Evolutionary conservation across 345 rosid genomes (phyloP).

Genomic region (Barbarea vulgaris): DNA sequence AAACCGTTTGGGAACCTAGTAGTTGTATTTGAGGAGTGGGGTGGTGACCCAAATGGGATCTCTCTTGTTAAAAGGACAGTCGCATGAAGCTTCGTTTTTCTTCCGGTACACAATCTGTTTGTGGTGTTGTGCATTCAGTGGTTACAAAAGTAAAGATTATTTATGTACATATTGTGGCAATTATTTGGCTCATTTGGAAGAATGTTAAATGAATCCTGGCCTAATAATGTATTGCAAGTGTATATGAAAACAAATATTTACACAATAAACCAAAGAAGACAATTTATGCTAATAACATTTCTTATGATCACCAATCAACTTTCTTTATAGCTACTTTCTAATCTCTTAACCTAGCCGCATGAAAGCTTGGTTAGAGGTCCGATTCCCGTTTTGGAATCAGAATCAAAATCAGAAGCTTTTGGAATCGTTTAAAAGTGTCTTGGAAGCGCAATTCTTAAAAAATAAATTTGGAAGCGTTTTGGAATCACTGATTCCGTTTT

Average conservation of each 20-base stretch:
- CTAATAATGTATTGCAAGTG: constrained; percentile 3
- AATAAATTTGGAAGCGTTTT: no score
- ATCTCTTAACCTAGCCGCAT: no score
- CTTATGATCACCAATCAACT: neutral
- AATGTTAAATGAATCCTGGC: neutral
- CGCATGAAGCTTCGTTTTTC: constrained; percentile 20
- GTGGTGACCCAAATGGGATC: constrained; percentile 89
- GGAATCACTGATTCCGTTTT: no score
- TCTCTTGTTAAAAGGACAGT: constrained; percentile 64
- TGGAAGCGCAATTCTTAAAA: no score
- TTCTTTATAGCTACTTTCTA: neutral
- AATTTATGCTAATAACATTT: neutral
- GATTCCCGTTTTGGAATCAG: no score
- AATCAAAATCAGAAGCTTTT: no score
- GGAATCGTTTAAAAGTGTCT: no score
- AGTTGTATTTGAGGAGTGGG: constrained; percentile 94
- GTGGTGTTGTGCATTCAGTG: constrained; percentile 13
- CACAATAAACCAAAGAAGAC: neutral
- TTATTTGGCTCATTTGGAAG: constrained; percentile 3
- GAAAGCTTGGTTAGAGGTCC: no score
- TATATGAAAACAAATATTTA: neutral
- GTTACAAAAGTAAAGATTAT: constrained; percentile 5
- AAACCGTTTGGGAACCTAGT: constrained; percentile 76
- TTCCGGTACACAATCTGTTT: neutral
- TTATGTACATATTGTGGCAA: constrained; percentile 8